phyloP scores from a whole-genome alignment of 441 rosid genomes.

The Iberis amara region DNA sequence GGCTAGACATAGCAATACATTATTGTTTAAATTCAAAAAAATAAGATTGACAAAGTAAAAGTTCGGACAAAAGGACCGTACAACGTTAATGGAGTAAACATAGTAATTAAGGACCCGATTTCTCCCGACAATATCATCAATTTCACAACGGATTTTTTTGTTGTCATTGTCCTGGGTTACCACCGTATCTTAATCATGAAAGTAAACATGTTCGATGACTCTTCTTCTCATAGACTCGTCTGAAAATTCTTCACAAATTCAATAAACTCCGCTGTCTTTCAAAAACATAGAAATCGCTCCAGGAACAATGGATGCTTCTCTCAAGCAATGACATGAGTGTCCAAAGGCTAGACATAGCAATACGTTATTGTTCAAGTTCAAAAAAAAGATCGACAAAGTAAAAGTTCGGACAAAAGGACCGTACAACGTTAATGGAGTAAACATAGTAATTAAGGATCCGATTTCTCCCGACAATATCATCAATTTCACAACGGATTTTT shows the following conservation, averaged over 20 bases:
- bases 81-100: background rate
- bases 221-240: slow-evolving; percentile 11
- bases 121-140: background rate
- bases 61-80: background rate
- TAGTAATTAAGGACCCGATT: slow-evolving; percentile 19
- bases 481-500: slow-evolving; percentile 16
- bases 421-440: slow-evolving; percentile 14
- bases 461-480: background rate
- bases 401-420: background rate
- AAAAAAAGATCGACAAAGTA: slow-evolving; percentile 2
- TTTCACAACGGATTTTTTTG: slow-evolving; percentile 12
- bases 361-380: slow-evolving; percentile 17
- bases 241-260: slow-evolving; percentile 19
- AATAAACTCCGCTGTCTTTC: slow-evolving; percentile 8
- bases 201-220: too few species aligned
- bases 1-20: too few species aligned
- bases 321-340: slow-evolving; percentile 17
- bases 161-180: background rate
- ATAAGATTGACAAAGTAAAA: background rate
- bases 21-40: slow-evolving; percentile 17
- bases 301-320: slow-evolving; percentile 17
- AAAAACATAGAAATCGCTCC: slow-evolving; percentile 17
- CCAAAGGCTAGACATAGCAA: background rate
- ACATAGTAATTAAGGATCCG: slow-evolving; percentile 20
- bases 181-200: too few species aligned